A percentile compares a stretch with the other conserved stretches of the same genome.
These are phyloP conservation scores for Backusella morwellensis DNA, from an alignment of 192 early-diverging fungal species.

Conservation along the genomic window DNA sequence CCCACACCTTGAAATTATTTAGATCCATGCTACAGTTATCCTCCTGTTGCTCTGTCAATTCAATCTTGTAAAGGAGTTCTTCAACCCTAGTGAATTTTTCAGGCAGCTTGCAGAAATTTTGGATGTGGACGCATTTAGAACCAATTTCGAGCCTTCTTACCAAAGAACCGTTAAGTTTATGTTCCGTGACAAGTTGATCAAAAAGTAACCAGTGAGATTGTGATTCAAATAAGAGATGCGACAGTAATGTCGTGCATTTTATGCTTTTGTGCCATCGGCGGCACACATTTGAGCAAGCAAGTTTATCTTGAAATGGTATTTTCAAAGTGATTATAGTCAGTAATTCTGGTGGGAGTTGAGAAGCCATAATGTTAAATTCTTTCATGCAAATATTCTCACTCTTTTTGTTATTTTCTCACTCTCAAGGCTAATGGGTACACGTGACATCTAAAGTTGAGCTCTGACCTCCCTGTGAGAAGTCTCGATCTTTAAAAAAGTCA, in stretches of 20 bases:
- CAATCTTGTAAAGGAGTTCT: neutral
- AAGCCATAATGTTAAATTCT: neutral
- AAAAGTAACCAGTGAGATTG: neutral
- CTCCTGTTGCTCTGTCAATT: neutral
- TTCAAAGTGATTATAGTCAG: neutral
- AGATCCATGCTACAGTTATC: neutral
- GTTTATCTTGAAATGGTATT: neutral
- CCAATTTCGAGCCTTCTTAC: neutral
- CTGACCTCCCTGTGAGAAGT: too few relatives aligned
- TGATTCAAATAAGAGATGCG: neutral
- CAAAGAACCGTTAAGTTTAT: neutral
- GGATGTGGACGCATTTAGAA: neutral
- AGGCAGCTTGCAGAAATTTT: neutral
- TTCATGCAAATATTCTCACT: conserved; percentile 1
- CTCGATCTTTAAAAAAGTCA: too few relatives aligned
- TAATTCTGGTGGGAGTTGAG: neutral
- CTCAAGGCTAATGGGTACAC: neutral
- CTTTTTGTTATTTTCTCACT: neutral
- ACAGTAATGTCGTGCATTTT: neutral
- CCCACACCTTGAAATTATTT: neutral
- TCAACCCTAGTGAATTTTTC: neutral
- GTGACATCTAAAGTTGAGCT: neutral
- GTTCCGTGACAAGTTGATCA: neutral
- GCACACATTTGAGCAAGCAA: neutral
- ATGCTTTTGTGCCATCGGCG: neutral